Base-by-base conservation (phyloP, 2,329 filamentous ascomycete species). In the Mollisia scopiformis region DNA sequence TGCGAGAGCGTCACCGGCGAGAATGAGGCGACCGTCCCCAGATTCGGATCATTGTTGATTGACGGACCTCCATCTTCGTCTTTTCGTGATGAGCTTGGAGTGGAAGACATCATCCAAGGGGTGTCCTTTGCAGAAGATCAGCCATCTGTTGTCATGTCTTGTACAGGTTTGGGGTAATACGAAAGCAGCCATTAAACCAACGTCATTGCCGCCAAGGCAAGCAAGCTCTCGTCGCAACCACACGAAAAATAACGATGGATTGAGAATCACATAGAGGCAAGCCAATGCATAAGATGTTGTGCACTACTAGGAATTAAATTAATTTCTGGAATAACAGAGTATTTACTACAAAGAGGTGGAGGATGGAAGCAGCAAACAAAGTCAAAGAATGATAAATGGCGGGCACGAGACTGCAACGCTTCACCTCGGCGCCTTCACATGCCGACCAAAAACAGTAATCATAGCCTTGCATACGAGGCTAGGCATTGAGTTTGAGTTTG, bases 11-110 rank as follows among this genome's bases (percentile, higher is more conserved):
- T 92, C 23, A 89, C 85, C 31, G 95, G 93, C 5, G 94, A 95
- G 79, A 99, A 99, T 71, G 91, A 85, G 66, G 95, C 95, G 73
- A 91, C 88, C 49, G 94, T 98, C 50, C 92, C 89, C 58, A 85
- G 82, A 66, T 78, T 80, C 63, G 77, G 78, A 76, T 74, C 72
- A 50, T 64, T 59, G 60, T 41, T 63, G 55, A 59, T 39, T 31
- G 63, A 53, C 7, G 69, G 62, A 47, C 50, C 57, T 51, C 64
- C 68, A 59, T 72, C 69, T 41, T 71, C 67, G 35, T 72, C 66
- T 65, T 62, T 68, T 58, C 67, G 61, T 28, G 59, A 63, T 47
- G 67, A 68, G 59, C 53, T 67, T 51, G 72, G 68, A 63, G 70
- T 69, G 47, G 66, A 66, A 66, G 72, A 72, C 72, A 74, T 74